Conservation (phyloP, 257 asterid species). For the Solanum habrochaites region DNA sequence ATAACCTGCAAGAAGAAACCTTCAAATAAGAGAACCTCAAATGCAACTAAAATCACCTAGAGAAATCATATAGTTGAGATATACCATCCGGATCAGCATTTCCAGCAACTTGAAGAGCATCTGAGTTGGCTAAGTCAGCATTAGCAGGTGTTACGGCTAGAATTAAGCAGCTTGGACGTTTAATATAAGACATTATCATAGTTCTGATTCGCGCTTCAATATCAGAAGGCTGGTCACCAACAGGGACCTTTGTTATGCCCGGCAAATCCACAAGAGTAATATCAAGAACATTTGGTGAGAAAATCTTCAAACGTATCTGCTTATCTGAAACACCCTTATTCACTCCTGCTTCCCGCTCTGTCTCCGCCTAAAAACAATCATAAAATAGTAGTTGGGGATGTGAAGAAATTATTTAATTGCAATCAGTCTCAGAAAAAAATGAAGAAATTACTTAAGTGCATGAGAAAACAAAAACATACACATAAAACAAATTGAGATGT, state of each 20-base stretch:
- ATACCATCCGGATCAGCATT: conserved; percentile 92
- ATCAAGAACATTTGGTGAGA: conserved; percentile 87
- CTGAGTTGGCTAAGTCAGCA: conserved; percentile 91
- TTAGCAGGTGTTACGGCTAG: conserved; percentile 96
- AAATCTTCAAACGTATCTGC: conserved; percentile 74
- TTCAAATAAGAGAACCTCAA: neutral
- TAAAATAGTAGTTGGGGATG: neutral
- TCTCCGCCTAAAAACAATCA: conserved; percentile 46
- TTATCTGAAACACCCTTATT: conserved; percentile 84
- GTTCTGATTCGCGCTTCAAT: conserved; percentile 90
- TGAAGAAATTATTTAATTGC: neutral
- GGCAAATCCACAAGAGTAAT: conserved; percentile 96
- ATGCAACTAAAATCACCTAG: neutral
- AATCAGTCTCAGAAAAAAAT: neutral
- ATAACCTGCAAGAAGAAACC: conserved; percentile 48
- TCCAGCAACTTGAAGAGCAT: conserved; percentile 98
- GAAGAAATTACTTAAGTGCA: neutral
- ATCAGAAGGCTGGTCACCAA: conserved; percentile 96
- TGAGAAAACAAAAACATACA: neutral
- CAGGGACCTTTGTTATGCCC: conserved; percentile 89
- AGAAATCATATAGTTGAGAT: neutral
- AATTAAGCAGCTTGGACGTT: conserved; percentile 59
- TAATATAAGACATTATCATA: conserved; percentile 82
- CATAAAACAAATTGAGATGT: neutral
- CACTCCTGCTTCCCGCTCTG: conserved; percentile 82